Percentiles rank a stretch among this genome's conserved stretches.
These are phyloP conservation scores for Ophiostoma ulmi DNA, from an alignment of 2,329 filamentous ascomycete genomes.

Conservation along the genomic window DNA sequence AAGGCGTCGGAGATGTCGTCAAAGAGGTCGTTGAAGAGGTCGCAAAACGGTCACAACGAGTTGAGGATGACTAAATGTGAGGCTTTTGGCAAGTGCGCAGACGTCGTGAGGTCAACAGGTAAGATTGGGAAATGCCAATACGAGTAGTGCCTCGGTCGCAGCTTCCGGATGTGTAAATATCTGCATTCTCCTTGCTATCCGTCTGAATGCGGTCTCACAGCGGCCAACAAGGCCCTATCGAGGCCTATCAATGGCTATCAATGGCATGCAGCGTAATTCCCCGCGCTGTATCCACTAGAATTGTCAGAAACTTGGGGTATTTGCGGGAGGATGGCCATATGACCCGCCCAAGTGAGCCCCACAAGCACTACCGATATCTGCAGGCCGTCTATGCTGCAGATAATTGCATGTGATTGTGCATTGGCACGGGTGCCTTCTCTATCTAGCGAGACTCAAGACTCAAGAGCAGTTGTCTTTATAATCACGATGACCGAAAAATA, in stretches of 20 bases:
- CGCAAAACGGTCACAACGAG: not conserved
- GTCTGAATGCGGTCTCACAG: not conserved
- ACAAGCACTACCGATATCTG: not conserved
- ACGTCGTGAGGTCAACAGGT: not conserved
- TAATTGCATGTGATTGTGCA: constrained; percentile 10
- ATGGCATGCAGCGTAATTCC: not conserved
- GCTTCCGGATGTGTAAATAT: constrained; percentile 7
- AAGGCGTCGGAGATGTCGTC: not conserved
- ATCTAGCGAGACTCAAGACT: not conserved
- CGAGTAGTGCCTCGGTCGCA: constrained; percentile 1
- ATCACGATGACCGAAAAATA: not conserved
- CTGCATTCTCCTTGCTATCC: not conserved
- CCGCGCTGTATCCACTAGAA: constrained; percentile 12
- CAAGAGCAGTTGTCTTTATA: not conserved
- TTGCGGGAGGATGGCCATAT: not conserved
- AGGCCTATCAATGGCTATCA: not conserved
- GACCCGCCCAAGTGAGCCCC: not conserved
- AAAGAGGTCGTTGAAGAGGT: not conserved
- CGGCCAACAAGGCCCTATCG: not conserved
- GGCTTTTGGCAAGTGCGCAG: not conserved
- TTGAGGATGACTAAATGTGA: not conserved
- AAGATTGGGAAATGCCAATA: not conserved
- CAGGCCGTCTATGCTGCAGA: not conserved
- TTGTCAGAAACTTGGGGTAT: constrained; percentile 6
- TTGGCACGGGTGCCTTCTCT: not conserved